Conservation (phyloP, 2,329 filamentous ascomycete genomes). For the Apiospora marii region DNA sequence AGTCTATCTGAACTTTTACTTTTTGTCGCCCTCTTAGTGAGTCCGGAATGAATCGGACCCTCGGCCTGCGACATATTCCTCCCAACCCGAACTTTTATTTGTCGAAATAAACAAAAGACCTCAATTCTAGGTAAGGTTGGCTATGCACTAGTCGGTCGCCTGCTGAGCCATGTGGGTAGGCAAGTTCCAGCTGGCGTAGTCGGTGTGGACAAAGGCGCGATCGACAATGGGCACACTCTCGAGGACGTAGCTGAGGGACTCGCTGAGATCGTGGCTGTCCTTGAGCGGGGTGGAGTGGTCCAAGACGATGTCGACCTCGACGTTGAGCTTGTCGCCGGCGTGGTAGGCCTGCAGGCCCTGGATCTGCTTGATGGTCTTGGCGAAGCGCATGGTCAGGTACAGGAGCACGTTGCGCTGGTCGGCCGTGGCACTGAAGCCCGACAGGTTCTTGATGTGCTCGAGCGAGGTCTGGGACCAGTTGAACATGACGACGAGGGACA, state of each 20-base stretch:
- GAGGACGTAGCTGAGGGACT: slow-evolving; percentile 77
- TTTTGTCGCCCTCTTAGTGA: too few species aligned
- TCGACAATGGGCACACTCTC: slow-evolving; percentile 85
- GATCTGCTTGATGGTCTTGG: slow-evolving; percentile 84
- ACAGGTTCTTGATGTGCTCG: slow-evolving; percentile 82
- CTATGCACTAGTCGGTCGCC: neutral
- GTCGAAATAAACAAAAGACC: neutral
- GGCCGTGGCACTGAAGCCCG: slow-evolving; percentile 76
- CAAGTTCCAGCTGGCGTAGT: slow-evolving; percentile 69
- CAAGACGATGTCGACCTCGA: slow-evolving; percentile 84
- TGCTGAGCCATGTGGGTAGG: slow-evolving; percentile 65
- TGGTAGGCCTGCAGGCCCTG: slow-evolving; percentile 88
- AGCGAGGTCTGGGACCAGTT: slow-evolving; percentile 79
- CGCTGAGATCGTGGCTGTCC: slow-evolving; percentile 80
- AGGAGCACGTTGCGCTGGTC: slow-evolving; percentile 57
- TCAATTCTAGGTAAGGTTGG: neutral
- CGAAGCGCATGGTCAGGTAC: slow-evolving; percentile 94
- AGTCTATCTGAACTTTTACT: neutral
- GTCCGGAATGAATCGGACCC: too few species aligned
- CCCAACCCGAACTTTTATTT: neutral
- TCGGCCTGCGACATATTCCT: neutral
- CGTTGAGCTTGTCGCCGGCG: slow-evolving; percentile 83
- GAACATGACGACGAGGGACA: slow-evolving; percentile 81
- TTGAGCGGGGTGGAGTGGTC: slow-evolving; percentile 78
- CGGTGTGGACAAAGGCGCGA: slow-evolving; percentile 73